Base-by-base conservation (phyloP, 305 asterid genomes). In the Fraxinus dipetala region DNA sequence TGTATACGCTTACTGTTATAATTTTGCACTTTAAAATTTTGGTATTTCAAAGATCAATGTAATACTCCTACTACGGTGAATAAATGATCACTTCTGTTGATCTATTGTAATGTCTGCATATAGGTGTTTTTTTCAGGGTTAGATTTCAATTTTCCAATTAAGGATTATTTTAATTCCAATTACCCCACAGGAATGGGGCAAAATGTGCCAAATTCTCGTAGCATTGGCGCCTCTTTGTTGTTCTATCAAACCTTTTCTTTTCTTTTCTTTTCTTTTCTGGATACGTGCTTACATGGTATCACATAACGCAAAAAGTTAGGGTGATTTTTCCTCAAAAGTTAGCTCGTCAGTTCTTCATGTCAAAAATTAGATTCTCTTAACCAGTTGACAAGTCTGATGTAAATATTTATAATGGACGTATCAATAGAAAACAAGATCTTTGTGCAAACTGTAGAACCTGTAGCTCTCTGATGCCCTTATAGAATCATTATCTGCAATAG, bases 401-500 rank as follows among this genome's bases (percentile, higher is more conserved):
- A 61, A 35, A 18, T 22, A 74, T 3, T 11, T 24, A 51, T 20
- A 10, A 76, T 2, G 51, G 67, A 43, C 18, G 38, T 36, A 35
- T 75, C 82, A 32, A 81, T 22, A 56, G 36, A 76, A 16, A 80
- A 80, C 20, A 43, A 43, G 30, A 75, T 31, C 22, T 40, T 45
- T 35, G 69, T 65, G 77, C 28, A 84, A 81, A 83, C 76, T 78
- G 81, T 79, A 77, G 82, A 77, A 96, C 99, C 97, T 92, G 92
- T 90, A 96, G 88, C 98, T 94, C 76, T 92, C 93, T 31, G 90
- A 81, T 83, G 98, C 97, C 88, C 89, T 91, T 75, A 76, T 38
- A 78, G 91, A 95, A 86, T 96, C 97, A 80, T 90, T 89, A 89
- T 96, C 98, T 18, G 98, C 98, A 73, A 94, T 85, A 76, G 99